Evolutionary conservation across 495 filamentous ascomycete genomes (phyloP), one percentile per base, ranked within the genome.

Genomic region (Penicillium taxi): DNA sequence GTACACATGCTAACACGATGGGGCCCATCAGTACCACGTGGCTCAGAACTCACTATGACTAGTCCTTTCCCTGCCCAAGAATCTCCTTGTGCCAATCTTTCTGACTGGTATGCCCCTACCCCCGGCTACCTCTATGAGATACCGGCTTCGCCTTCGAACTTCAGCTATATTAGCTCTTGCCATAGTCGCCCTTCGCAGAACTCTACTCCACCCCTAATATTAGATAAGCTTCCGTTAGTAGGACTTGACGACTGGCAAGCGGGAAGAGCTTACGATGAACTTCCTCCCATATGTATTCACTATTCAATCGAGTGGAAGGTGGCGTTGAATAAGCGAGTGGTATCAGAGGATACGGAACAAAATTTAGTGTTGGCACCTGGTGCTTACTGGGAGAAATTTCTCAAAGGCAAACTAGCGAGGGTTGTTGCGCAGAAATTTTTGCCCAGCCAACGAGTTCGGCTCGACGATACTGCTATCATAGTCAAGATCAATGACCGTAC

Each of bases 221-320:
- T n/a, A n/a, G 29, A 32, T 32, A 17, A 29, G 31, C 32, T 47
- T 6, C 20, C 21, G 14, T 29, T 44, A 9, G 37, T 50, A 17
- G 20, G 28, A 13, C 11, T 47, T 17, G 23, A 11, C 14, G 37
- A 45, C 13, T 50, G 37, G 52, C 39, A 50, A 25, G 44, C 52
- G 25, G 48, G 42, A 39, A 50, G 28, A 22, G 28, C 20, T 2
- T 61, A 64, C 33, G 33, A 62, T 31, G 44, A 64, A 41, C 31
- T 56, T 22, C 43, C 41, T 30, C 58, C 51, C 25, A 56, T 17
- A 37, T 60, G 32, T 46, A 52, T 63, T 29, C 49, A 61, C 41
- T 65, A 62, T 33, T 45, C 41, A 12, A 63, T 64, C 33, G 56
- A 60, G 38, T 64, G 48, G 55, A 50, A 50, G 39, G 41, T 62